Percentiles rank a stretch among this genome's conserved stretches.
Conservation (phyloP, 768 basidiomycete genomes). For the Guyanaporus albipodus region DNA sequence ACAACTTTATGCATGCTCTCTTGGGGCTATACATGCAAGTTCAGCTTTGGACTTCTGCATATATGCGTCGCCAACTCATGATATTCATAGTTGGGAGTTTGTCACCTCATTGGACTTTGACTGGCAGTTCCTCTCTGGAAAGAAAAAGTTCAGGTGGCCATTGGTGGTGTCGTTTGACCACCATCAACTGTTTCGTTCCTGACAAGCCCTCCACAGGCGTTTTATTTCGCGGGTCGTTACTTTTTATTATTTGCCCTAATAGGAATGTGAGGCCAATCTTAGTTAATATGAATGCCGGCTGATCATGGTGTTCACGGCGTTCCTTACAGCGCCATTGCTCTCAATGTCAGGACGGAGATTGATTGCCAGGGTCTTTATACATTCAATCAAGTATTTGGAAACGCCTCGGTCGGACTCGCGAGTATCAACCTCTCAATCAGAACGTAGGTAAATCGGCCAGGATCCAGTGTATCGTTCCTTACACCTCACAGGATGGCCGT, state of each 20-base stretch:
- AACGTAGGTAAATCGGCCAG: constrained; percentile 43
- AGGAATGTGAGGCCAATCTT: constrained; percentile 52
- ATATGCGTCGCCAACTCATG: constrained; percentile 6
- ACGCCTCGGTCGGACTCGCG: constrained; percentile 63
- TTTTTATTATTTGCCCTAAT: constrained; percentile 59
- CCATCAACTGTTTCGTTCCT: not conserved
- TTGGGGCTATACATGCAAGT: constrained; percentile 59
- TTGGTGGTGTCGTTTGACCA: constrained; percentile 39
- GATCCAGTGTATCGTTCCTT: not conserved
- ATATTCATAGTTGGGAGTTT: constrained; percentile 57
- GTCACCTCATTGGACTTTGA: constrained; percentile 60
- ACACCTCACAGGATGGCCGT: constrained; percentile 54
- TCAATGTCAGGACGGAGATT: constrained; percentile 56
- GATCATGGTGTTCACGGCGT: not conserved
- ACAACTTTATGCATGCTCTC: constrained; percentile 56
- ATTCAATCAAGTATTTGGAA: constrained; percentile 62
- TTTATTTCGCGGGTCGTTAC: constrained; percentile 71
- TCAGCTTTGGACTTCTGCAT: not conserved
- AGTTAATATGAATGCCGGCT: not conserved
- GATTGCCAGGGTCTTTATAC: constrained; percentile 68
- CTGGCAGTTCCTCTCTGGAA: constrained; percentile 55
- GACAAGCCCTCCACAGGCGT: constrained; percentile 37
- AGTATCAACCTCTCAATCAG: constrained; percentile 67
- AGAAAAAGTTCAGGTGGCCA: constrained; percentile 62
- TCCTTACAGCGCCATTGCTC: constrained; percentile 44